Evolutionary conservation across 192 early-diverging fungal genomes (phyloP).

Genomic region (Spizellomyces sp.): DNA sequence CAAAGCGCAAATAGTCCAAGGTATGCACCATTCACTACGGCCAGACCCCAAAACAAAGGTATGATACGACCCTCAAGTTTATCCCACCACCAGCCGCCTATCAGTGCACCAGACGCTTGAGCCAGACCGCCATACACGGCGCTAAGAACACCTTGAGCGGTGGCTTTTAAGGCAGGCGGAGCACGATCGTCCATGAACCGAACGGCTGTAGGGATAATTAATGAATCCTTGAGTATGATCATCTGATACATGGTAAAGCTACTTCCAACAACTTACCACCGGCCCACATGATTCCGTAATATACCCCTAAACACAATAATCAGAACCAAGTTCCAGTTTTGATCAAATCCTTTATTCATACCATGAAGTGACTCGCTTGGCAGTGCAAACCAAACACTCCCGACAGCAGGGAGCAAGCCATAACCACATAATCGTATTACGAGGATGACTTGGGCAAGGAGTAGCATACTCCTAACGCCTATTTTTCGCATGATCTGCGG

Average conservation of each 20-base stretch:
- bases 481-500: no score
- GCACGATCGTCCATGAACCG: slow-evolving; percentile 2
- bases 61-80: no score
- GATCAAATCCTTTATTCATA: no score
- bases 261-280: slow-evolving; percentile 6
- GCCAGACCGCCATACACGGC: slow-evolving; percentile 4
- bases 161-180: background rate
- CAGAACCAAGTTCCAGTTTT: background rate
- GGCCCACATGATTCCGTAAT: slow-evolving; percentile 17
- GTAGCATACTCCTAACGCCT: no score
- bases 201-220: background rate
- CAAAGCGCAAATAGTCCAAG: no score
- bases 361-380: slow-evolving; percentile 13
- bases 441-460: no score
- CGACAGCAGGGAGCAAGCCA: background rate
- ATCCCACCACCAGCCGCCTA: slow-evolving; percentile 9
- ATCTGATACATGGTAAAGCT: background rate
- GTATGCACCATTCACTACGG: no score
- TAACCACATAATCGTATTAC: no score
- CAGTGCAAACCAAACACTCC: slow-evolving; percentile 13
- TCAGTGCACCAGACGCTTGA: slow-evolving; percentile 3
- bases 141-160: slow-evolving; percentile 6
- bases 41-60: no score
- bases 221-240: background rate
- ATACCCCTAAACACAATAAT: slow-evolving; percentile 1